A percentile compares a stretch with the other conserved stretches of the same genome.
Evolutionary conservation across 768 basidiomycete species (phyloP).

Genomic region (Holtermanniella nyarrowii): DNA sequence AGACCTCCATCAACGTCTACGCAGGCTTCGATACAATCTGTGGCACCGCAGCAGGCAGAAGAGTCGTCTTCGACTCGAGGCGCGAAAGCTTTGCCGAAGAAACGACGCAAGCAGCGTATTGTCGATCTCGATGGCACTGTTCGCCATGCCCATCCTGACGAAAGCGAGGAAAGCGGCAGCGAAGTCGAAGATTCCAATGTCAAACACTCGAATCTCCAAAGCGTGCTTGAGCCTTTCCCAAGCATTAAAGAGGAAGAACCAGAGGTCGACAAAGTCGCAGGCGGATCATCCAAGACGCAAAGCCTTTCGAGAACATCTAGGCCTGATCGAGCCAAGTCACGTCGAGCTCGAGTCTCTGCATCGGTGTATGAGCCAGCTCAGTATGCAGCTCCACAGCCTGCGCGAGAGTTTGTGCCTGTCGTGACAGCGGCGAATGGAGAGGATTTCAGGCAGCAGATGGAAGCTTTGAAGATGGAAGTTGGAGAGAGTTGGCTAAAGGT

Average conservation of each 20-base stretch:
- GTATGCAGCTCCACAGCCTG: background rate
- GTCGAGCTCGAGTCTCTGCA: constrained; percentile 16
- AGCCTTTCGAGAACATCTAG: background rate
- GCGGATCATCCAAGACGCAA: background rate
- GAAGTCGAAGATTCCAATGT: background rate
- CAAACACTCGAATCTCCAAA: background rate
- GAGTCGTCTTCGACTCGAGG: constrained; percentile 1
- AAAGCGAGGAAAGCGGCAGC: background rate
- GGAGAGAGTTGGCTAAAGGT: constrained; percentile 16
- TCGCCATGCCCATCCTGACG: background rate
- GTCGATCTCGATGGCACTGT: constrained; percentile 8
- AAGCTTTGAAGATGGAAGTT: constrained; percentile 8
- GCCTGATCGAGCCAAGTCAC: constrained; percentile 2
- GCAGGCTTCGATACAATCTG: background rate
- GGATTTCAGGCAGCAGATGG: background rate
- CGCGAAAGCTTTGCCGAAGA: background rate
- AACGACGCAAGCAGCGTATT: constrained; percentile 6
- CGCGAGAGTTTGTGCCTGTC: background rate
- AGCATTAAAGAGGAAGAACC: no score
- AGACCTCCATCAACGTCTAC: background rate
- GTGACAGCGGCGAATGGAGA: background rate
- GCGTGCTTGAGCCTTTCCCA: background rate
- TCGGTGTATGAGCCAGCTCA: constrained; percentile 16
- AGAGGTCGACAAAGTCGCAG: no score
- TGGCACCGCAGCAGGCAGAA: background rate